These are phyloP conservation scores for Cytospora piceicola DNA, from an alignment of 2,329 filamentous ascomycete species.

Conservation along the genomic window DNA sequence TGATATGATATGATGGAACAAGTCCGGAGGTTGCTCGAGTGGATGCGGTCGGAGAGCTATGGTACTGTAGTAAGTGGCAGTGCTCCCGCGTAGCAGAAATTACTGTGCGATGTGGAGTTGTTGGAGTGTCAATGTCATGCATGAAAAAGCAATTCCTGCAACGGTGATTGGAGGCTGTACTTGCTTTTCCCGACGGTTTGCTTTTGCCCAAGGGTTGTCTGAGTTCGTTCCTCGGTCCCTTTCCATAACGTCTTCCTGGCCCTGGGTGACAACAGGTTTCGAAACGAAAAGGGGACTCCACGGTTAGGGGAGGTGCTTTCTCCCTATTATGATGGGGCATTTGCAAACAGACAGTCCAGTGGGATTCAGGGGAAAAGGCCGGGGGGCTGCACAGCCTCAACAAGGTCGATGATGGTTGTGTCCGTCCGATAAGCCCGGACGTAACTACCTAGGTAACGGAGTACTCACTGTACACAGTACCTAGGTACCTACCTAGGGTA, in stretches of 20 bases:
- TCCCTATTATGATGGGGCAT: conserved; percentile 14
- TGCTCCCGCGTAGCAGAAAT: neutral
- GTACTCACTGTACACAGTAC: conserved; percentile 11
- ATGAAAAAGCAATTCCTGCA: conserved; percentile 22
- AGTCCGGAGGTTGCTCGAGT: neutral
- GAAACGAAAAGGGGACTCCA: conserved; percentile 17
- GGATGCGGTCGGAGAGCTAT: neutral
- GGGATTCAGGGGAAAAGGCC: conserved; percentile 19
- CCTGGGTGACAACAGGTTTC: conserved; percentile 6
- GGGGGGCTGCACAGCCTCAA: conserved; percentile 30
- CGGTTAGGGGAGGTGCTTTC: conserved; percentile 16
- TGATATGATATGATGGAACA: neutral
- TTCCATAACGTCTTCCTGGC: conserved; percentile 6
- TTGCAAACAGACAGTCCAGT: conserved; percentile 21
- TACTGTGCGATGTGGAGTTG: conserved; percentile 24
- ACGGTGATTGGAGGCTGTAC: conserved; percentile 24
- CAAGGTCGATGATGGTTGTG: conserved; percentile 12
- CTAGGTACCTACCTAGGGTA: too few relatives aligned
- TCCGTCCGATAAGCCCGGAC: neutral
- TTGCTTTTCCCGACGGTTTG: neutral
- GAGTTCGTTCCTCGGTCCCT: conserved; percentile 11
- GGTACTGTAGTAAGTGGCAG: conserved; percentile 1
- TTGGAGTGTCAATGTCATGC: conserved; percentile 25
- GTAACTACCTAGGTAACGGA: neutral
- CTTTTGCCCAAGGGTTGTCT: conserved; percentile 8